Evolutionary conservation across 1,139 yeast genomes (phyloP).

Genomic region (Diutina neorugosa): DNA sequence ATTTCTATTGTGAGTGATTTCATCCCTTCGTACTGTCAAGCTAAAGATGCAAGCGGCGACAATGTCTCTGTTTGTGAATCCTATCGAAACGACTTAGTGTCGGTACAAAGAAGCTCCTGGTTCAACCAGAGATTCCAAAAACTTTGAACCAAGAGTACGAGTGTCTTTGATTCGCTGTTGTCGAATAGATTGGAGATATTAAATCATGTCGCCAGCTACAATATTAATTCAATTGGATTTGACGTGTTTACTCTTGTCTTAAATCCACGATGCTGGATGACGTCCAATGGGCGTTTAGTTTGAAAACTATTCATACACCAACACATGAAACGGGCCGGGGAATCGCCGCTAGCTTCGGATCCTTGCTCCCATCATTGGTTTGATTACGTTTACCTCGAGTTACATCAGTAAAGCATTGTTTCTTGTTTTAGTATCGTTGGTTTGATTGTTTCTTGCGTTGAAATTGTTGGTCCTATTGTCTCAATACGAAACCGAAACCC

Average conservation of each 20-base stretch:
- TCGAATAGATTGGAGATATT: too few relatives aligned
- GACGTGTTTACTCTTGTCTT: not conserved
- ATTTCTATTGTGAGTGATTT: too few relatives aligned
- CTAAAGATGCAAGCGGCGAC: too few relatives aligned
- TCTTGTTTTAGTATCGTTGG: not conserved
- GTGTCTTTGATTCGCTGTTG: too few relatives aligned
- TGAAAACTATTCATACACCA: not conserved
- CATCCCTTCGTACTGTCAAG: too few relatives aligned
- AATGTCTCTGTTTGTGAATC: too few relatives aligned
- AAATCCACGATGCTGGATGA: not conserved
- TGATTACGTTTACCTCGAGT: not conserved
- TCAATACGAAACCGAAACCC: not conserved
- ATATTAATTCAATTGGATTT: too few relatives aligned
- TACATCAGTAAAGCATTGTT: not conserved
- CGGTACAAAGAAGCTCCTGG: too few relatives aligned
- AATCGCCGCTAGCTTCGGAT: not conserved
- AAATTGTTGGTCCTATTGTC: not conserved
- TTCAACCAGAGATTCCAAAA: too few relatives aligned
- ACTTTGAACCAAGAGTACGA: too few relatives aligned
- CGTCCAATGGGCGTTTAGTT: not conserved
- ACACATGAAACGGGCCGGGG: not conserved
- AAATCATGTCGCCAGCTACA: not conserved
- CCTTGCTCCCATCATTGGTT: not conserved
- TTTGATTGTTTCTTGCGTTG: not conserved
- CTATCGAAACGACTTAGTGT: too few relatives aligned